phyloP scores from a whole-genome alignment of 2,329 filamentous ascomycete genomes.

The Epichloe sylvatica region DNA sequence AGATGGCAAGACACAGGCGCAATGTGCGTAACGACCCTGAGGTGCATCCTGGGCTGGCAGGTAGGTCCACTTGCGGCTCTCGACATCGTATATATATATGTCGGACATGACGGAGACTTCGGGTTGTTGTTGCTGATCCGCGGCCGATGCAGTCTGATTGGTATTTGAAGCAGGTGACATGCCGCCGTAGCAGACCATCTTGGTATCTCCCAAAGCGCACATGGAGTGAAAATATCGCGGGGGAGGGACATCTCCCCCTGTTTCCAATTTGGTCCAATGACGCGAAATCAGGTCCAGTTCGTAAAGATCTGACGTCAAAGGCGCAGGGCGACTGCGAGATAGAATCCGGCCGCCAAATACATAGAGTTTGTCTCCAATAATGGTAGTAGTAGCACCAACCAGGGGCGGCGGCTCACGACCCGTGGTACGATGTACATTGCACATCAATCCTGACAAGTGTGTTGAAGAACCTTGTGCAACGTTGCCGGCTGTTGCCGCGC shows the following conservation, averaged over 20 bases:
- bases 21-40: slow-evolving; percentile 92
- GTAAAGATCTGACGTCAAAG: slow-evolving; percentile 80
- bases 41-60: slow-evolving; percentile 69
- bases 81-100: slow-evolving; percentile 86
- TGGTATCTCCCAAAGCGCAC: slow-evolving; percentile 84
- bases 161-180: slow-evolving; percentile 64
- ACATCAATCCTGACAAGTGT: slow-evolving; percentile 53
- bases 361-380: slow-evolving; percentile 89
- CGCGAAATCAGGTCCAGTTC: slow-evolving; percentile 82
- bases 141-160: slow-evolving; percentile 30
- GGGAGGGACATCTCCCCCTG: slow-evolving; percentile 75
- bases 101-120: slow-evolving; percentile 97
- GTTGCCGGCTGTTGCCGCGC: slow-evolving; percentile 21
- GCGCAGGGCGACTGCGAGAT: slow-evolving; percentile 64
- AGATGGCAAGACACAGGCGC: slow-evolving; percentile 81
- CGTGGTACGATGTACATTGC: slow-evolving; percentile 69
- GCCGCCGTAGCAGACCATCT: slow-evolving; percentile 93
- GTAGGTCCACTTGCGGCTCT: slow-evolving; percentile 69
- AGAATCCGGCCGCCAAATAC: slow-evolving; percentile 87
- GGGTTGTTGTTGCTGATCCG: slow-evolving; percentile 39
- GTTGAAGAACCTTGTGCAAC: slow-evolving; percentile 35
- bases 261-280: slow-evolving; percentile 86
- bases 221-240: slow-evolving; percentile 96
- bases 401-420: slow-evolving; percentile 81
- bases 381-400: slow-evolving; percentile 88